These are phyloP conservation scores for Cenococcum geophilum DNA, from an alignment of 495 filamentous ascomycete genomes.

Conservation along the genomic window DNA sequence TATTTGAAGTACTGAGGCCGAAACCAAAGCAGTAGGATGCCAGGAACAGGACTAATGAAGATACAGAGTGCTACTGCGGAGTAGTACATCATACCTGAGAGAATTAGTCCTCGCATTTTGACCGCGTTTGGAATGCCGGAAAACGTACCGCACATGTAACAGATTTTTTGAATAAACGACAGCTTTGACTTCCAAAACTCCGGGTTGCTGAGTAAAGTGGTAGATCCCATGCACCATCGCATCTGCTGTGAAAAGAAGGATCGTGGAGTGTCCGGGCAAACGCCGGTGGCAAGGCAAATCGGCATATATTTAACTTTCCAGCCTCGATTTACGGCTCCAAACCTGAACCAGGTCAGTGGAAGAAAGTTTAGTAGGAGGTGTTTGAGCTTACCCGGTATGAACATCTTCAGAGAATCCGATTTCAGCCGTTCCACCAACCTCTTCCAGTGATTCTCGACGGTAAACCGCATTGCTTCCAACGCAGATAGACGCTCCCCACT, in stretches of 20 bases:
- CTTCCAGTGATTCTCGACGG: constrained; percentile 29
- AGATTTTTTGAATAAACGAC: constrained; percentile 30
- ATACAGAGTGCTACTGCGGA: constrained; percentile 23
- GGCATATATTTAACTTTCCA: constrained; percentile 35
- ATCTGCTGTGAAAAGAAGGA: constrained; percentile 34
- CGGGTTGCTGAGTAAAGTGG: constrained; percentile 25
- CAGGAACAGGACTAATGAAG: constrained; percentile 30
- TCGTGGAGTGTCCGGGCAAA: constrained; percentile 33
- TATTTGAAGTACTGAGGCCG: constrained; percentile 32
- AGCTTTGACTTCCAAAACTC: constrained; percentile 32
- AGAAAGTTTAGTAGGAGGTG: neutral
- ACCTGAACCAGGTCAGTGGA: neutral
- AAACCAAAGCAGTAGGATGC: constrained; percentile 30
- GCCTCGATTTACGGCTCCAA: constrained; percentile 28
- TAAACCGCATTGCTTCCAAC: constrained; percentile 34
- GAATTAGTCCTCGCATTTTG: neutral
- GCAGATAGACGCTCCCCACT: constrained; percentile 32
- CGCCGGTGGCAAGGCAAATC: constrained; percentile 30
- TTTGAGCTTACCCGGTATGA: constrained; percentile 24
- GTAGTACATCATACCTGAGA: constrained; percentile 27
- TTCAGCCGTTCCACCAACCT: constrained; percentile 29
- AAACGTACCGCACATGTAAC: constrained; percentile 29
- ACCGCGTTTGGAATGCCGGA: neutral
- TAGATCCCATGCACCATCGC: constrained; percentile 33
- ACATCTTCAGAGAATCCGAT: constrained; percentile 33